Evolutionary conservation across 1,284 basidiomycete genomes (phyloP), one percentile per base, ranked within the genome.

Genomic region (Quambalaria eucalypti): DNA sequence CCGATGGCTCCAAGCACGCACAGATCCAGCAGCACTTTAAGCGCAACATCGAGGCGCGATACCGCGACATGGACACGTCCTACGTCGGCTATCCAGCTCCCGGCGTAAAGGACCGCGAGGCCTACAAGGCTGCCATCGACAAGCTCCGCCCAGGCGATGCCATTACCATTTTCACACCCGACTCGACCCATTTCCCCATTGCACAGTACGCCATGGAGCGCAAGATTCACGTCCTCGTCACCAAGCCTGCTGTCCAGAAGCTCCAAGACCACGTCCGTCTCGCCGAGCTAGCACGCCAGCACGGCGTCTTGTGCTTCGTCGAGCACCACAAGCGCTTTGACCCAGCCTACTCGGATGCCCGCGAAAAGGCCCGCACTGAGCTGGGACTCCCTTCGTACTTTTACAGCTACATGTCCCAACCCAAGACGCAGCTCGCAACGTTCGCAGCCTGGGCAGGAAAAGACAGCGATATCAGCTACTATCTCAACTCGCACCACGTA

Each of bases 341-440:
- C 76, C 90, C 90, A 2, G 90, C 87, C 2, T 93, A 95, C 79
- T 87, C 87, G 65, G 90, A 95, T 76, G 90, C 89, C 7, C 71
- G 78, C 82, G 82, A 71, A 85, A 83, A 6, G 82, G 86, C 54
- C 85, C 52, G 88, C 14, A 82, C 81, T 31, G 79, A 82, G 25
- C 81, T 93, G 48, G 90, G 90, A 46, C 87, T 92, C 74, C 90
- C 92, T 78, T 91, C 90, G 78, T 95, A 90, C 78, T 81, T 77
- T 62, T 71, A 77, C 73, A 69, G 70, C 30, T 65, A 80, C 77
- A 95, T 95, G 90, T 89, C 87, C 68, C 90, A 93, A 76, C 90
- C 90, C 48, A 95, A 95, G 79, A 86, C 83, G 71, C 90, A 95
- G 78, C 81, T 95, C 28, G 87, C 90, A 77, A 92, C 90, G 0